Evolutionary conservation across 441 rosid species (phyloP), one percentile per base, ranked within the genome.

Genomic region (Mallotus repandus): DNA sequence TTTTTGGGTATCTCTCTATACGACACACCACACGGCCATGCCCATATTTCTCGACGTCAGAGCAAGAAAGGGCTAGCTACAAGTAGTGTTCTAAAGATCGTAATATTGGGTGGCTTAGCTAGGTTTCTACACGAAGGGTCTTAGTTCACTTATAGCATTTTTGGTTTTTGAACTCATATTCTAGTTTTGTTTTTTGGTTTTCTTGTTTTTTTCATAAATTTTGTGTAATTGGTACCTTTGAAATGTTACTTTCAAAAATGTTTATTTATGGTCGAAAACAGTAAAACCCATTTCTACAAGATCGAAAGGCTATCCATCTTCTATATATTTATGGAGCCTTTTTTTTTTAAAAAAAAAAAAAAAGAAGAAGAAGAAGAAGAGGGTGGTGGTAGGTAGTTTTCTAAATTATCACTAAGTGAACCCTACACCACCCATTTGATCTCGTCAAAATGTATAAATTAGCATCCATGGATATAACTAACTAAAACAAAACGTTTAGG

Each of bases 341-440:
- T 25, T 25, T 25, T 25, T 25, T 25, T 25, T 25, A 25, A 25
- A 25, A 2, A 25, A 25, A 25, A 25, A 25, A 48, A 48, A n/a
- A 63, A 46, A 52, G 69, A 76, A 74, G 74, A 78, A 25, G 29
- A 25, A 25, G 29, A 25, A 25, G 29, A 25, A 25, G 29, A 25
- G 29, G 29, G 29, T 9, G 80, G 81, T 81, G 88, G 83, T 73
- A 69, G 79, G 83, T 83, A 76, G 76, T 64, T 78, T 78, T 81
- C 83, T 54, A 48, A 38, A 55, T 66, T 66, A 61, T 58, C 76
- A n/a, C 16, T 71, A 38, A 71, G 46, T 1, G 66, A 70, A 74
- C 83, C 79, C 79, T 83, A 78, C 77, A 56, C 48, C 65, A 41
- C 41, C 70, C 10, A 5, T 70, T 63, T 76, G 77, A 77, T 66